These are phyloP conservation scores for Eimeria tenella DNA, from an alignment of 169 alveolate species.

Conservation along the genomic window DNA sequence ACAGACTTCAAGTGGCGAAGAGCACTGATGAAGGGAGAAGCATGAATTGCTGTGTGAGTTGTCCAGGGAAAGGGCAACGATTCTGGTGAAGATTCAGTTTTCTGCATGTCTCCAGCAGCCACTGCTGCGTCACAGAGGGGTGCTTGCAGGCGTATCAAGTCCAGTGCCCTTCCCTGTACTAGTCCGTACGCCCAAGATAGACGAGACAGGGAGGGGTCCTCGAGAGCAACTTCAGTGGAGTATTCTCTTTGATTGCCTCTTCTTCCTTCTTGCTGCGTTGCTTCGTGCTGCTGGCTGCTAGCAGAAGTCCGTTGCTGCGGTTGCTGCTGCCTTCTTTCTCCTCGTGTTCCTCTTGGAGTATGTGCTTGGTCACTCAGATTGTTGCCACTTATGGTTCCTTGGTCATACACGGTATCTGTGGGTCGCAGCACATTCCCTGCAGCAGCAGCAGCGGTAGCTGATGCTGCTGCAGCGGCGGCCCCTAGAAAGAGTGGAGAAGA, in stretches of 20 bases:
- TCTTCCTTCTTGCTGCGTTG: constrained; percentile 47
- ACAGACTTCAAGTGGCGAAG: constrained; percentile 55
- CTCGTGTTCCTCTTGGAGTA: constrained; percentile 59
- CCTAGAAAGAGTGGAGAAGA: constrained; percentile 47
- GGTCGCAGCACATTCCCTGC: constrained; percentile 48
- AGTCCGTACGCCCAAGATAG: constrained; percentile 64
- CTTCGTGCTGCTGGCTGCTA: constrained; percentile 34
- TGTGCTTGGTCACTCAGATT: constrained; percentile 15
- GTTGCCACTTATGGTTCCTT: background rate
- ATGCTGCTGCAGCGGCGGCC: constrained; percentile 42
- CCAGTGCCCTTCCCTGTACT: constrained; percentile 46
- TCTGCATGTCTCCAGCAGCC: constrained; percentile 20
- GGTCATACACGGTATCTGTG: constrained; percentile 27
- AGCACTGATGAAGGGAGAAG: constrained; percentile 36
- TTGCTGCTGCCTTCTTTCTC: constrained; percentile 61
- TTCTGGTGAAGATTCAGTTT: background rate
- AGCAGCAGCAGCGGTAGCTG: constrained; percentile 56
- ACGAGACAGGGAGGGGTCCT: constrained; percentile 4
- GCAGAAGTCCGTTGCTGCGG: constrained; percentile 50
- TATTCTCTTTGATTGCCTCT: constrained; percentile 8
- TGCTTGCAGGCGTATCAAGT: constrained; percentile 51
- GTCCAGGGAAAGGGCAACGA: constrained; percentile 44
- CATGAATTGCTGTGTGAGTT: constrained; percentile 49
- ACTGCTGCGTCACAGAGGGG: background rate
- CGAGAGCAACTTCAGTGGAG: background rate